Evolutionary conservation across 2,329 filamentous ascomycete species (phyloP).

Genomic region (Aciculosporium take): DNA sequence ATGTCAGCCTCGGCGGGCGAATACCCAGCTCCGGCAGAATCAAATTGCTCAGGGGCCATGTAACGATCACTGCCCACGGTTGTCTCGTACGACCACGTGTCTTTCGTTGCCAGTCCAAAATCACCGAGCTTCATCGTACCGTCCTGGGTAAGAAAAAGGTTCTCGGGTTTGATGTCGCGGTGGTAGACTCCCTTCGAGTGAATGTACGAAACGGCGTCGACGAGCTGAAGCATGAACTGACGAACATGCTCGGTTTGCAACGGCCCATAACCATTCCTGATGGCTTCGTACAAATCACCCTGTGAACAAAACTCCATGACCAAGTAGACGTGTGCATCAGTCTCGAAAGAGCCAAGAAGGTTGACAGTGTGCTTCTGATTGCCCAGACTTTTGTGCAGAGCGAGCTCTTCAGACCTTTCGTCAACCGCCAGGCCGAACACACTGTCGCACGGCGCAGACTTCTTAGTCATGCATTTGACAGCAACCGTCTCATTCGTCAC

Average conservation of each 20-base stretch:
- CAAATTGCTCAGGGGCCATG: conserved; percentile 98
- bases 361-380: conserved; percentile 88
- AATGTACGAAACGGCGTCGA: conserved; percentile 80
- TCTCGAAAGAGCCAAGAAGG: conserved; percentile 81
- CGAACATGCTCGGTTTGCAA: conserved; percentile 93
- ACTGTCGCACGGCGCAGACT: conserved; percentile 44
- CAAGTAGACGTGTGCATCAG: conserved; percentile 74
- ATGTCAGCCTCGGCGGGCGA: conserved; percentile 87
- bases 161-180: conserved; percentile 98
- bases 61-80: conserved; percentile 96
- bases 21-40: conserved; percentile 76
- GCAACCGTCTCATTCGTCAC: conserved; percentile 68
- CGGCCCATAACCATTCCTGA: conserved; percentile 74
- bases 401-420: conserved; percentile 67
- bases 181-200: conserved; percentile 87
- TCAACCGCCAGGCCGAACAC: conserved; percentile 58
- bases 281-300: conserved; percentile 94
- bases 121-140: conserved; percentile 94
- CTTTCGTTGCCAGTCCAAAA: conserved; percentile 82
- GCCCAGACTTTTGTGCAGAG: conserved; percentile 66
- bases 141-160: conserved; percentile 82
- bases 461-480: conserved; percentile 92
- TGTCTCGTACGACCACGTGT: conserved; percentile 80
- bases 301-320: conserved; percentile 92
- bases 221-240: conserved; percentile 89